Base-by-base conservation (phyloP, 345 rosid genomes). In the Eucalyptus polybractea region DNA sequence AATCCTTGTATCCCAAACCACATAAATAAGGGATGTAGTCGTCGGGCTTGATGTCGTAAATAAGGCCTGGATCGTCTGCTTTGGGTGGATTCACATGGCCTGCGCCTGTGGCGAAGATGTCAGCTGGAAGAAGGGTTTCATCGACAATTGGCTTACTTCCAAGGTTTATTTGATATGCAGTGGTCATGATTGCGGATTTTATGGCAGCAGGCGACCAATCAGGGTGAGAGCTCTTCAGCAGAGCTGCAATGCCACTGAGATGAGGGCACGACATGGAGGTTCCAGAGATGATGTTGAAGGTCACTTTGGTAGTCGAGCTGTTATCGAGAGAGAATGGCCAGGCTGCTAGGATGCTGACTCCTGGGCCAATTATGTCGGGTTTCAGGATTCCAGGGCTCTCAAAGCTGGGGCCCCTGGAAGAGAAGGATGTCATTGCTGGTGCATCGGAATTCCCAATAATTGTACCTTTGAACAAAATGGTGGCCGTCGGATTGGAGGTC, bases 191-290 rank as follows among this genome's bases (percentile, higher is more conserved):
- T 14, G 92, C 92, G 2, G 92, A 91, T 49, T 88, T 89, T 13
- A 91, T 91, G 24, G 92, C 91, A 5, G 92, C 92, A 44, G 92
- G 92, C 17, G 89, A 85, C 92, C 92, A 89, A 33, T 80, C 91
- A 3, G 92, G 92, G 87, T 89, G 90, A 5, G 91, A 65, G 37
- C 86, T 50, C 88, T 89, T 91, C 13, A 91, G 90, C 76, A 91
- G 56, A 54, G 92, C 92, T 13, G 91, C 92, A 33, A 88, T 53
- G 29, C 92, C 92, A 25, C 92, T 91, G 16, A 91, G 80, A 67
- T 91, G 92, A 45, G 92, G 92, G 54, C 92, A 91, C 13, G 92
- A 89, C 92, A 91, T 90, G 17, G 92, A 91, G 87, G 92, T 90
- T 58, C 92, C 91, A 14, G 92, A 91, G 31, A 91, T 51, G 33